Conservation (phyloP, 345 rosid species). For the Rhizophora apiculata region DNA sequence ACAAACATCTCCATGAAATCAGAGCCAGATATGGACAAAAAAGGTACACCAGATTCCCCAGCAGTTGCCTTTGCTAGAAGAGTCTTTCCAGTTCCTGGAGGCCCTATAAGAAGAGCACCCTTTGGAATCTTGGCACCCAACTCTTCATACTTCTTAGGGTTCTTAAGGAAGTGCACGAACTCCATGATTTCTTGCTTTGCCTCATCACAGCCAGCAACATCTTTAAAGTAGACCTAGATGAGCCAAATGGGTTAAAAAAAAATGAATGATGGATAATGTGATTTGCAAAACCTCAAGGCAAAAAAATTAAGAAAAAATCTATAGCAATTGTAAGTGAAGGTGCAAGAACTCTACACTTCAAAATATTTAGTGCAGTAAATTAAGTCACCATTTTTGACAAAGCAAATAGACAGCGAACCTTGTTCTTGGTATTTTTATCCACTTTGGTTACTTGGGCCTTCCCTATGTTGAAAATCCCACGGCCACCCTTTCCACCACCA, state of each 20-base stretch:
- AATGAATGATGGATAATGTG: not conserved
- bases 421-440: conserved; percentile 87
- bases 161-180: conserved; percentile 70
- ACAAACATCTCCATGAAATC: conserved; percentile 49
- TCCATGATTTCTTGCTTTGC: conserved; percentile 62
- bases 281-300: not conserved
- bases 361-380: not conserved
- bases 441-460: conserved; percentile 83
- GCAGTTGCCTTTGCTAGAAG: conserved; percentile 46
- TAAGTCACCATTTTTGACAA: not conserved
- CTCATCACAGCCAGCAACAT: conserved; percentile 45
- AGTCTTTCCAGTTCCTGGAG: conserved; percentile 49
- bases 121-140: conserved; percentile 46
- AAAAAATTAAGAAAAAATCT: not conserved
- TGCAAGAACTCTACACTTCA: not conserved
- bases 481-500: conserved; percentile 70
- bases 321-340: not conserved
- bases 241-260: not conserved
- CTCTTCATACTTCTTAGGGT: conserved; percentile 38
- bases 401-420: conserved; percentile 39
- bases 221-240: conserved; percentile 46
- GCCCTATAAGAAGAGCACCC: conserved; percentile 44
- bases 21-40: conserved; percentile 33
- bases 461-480: conserved; percentile 92
- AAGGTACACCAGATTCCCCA: conserved; percentile 43